Percentiles rank a stretch among this genome's conserved stretches.
Evolutionary conservation across 352 stramenopile species (phyloP).

Genomic region (Peronospora belbahrii): DNA sequence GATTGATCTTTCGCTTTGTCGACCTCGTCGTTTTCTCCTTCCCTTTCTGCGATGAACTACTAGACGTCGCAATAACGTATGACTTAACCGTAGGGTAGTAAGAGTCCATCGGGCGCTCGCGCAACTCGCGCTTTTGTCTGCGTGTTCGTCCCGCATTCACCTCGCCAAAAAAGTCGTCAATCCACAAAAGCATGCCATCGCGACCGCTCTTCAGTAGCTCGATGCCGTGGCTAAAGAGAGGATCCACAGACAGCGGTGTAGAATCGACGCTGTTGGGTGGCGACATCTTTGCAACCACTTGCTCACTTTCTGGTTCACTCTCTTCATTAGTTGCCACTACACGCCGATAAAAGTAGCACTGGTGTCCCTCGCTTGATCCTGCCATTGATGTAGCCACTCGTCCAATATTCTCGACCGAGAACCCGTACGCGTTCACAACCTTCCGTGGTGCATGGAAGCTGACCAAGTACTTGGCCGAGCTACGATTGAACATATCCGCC

Average conservation of each 20-base stretch:
- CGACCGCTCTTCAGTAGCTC: constrained; percentile 68
- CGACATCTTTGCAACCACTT: constrained; percentile 13
- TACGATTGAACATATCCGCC: constrained; percentile 90
- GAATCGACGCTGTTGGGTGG: constrained; percentile 13
- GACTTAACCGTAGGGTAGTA: constrained; percentile 73
- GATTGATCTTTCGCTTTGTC: constrained; percentile 24
- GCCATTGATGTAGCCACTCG: constrained; percentile 91
- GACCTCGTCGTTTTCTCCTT: constrained; percentile 11
- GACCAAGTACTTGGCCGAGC: constrained; percentile 86
- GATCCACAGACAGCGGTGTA: constrained; percentile 50
- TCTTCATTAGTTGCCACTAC: constrained; percentile 12
- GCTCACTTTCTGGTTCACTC: constrained; percentile 16
- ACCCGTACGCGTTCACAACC: constrained; percentile 91
- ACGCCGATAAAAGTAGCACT: constrained; percentile 94
- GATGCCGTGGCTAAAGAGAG: constrained; percentile 72
- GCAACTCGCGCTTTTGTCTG: constrained; percentile 45
- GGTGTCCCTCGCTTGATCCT: constrained; percentile 93
- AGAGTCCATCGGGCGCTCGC: constrained; percentile 60
- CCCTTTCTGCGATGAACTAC: constrained; percentile 14
- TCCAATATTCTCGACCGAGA: constrained; percentile 86
- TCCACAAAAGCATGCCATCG: constrained; percentile 67
- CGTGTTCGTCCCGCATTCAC: constrained; percentile 60
- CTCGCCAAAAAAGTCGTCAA: constrained; percentile 63
- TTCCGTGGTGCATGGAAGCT: constrained; percentile 91
- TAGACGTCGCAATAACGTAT: constrained; percentile 18